These are phyloP conservation scores for Cicer pinnatifidum DNA, from an alignment of 306 rosid genomes.

Conservation along the genomic window DNA sequence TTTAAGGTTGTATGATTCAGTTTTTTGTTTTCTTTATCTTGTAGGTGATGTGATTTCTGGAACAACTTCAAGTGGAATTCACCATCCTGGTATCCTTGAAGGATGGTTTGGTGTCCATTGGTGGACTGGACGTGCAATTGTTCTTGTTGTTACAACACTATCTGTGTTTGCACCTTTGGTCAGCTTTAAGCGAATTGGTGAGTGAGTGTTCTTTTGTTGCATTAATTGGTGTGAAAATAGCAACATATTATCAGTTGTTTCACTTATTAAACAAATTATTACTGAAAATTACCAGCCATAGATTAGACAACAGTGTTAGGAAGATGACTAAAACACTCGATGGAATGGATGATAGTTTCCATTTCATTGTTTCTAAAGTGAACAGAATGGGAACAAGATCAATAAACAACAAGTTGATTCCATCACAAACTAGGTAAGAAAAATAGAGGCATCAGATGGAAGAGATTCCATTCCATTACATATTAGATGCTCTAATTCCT, in stretches of 20 bases:
- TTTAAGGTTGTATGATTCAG: slow-evolving; percentile 40
- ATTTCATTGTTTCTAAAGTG: slow-evolving; percentile 1
- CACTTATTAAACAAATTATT: slow-evolving; percentile 3
- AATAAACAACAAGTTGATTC: neutral
- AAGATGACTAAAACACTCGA: slow-evolving; percentile 4
- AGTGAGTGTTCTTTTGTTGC: slow-evolving; percentile 42
- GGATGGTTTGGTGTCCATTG: slow-evolving; percentile 90
- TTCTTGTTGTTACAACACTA: slow-evolving; percentile 65
- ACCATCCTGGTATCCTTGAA: slow-evolving; percentile 80
- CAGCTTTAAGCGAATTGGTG: slow-evolving; percentile 81
- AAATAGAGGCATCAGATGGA: neutral
- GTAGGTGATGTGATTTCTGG: slow-evolving; percentile 94
- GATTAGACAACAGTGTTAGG: neutral
- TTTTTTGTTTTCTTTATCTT: slow-evolving; percentile 48
- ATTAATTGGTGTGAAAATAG: neutral
- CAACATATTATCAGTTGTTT: neutral
- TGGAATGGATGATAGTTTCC: neutral
- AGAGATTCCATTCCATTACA: neutral
- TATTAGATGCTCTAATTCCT: neutral
- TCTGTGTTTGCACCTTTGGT: slow-evolving; percentile 72
- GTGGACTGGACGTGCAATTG: slow-evolving; percentile 76
- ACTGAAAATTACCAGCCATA: neutral
- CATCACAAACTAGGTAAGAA: neutral
- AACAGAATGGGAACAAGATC: neutral
- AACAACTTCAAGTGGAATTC: slow-evolving; percentile 74